These are phyloP conservation scores for Mortierella sp. DNA, from an alignment of 371 early-diverging fungal species.

Conservation along the genomic window DNA sequence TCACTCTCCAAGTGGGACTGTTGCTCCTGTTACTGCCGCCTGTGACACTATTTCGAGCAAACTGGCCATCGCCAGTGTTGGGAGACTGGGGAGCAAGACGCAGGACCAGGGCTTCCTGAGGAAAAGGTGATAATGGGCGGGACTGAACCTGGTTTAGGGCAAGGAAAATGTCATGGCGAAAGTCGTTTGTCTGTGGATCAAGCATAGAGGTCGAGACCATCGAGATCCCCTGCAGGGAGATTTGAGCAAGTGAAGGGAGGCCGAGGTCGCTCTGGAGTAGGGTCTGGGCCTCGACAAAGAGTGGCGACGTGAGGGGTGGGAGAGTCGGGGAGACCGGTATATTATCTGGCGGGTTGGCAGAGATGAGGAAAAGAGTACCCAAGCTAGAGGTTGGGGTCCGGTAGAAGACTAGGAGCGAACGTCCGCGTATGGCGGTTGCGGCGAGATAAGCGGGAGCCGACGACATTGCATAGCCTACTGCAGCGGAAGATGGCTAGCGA, in stretches of 20 bases:
- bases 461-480: too few relatives aligned
- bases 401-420: slow-evolving; percentile 28
- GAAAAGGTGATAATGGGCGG: not conserved
- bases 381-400: not conserved
- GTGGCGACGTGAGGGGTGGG: not conserved
- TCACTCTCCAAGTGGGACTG: slow-evolving; percentile 6
- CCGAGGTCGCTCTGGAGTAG: not conserved
- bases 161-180: slow-evolving; percentile 21
- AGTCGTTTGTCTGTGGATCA: not conserved
- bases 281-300: slow-evolving; percentile 10
- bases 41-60: too few relatives aligned
- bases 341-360: not conserved
- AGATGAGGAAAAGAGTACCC: slow-evolving; percentile 22
- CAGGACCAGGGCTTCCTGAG: not conserved
- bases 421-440: slow-evolving; percentile 16
- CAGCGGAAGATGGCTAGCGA: too few relatives aligned
- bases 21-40: not conserved
- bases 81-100: slow-evolving; percentile 13
- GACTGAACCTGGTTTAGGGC: slow-evolving; percentile 6
- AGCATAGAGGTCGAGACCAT: slow-evolving; percentile 14
- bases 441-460: not conserved
- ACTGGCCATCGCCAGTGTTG: slow-evolving; percentile 1
- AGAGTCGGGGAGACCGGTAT: too few relatives aligned
- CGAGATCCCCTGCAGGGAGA: not conserved
- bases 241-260: not conserved